phyloP scores from a whole-genome alignment of 2,329 filamentous ascomycete genomes.

The Teratosphaeria destructans region DNA sequence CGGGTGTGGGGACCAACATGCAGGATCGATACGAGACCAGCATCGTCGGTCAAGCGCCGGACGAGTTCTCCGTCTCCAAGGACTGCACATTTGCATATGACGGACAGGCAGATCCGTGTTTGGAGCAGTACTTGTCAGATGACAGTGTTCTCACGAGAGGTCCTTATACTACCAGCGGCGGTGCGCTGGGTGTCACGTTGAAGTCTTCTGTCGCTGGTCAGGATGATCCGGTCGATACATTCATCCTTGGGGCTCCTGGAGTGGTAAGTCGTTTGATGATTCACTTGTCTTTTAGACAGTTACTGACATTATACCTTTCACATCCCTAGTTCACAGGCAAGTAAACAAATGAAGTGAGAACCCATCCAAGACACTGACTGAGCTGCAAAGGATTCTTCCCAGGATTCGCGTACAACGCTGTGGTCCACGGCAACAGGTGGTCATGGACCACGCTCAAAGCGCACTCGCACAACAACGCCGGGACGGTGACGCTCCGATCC shows the following conservation, averaged over 20 bases:
- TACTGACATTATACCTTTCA: background rate
- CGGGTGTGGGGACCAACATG: conserved; percentile 54
- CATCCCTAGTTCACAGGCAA: no score
- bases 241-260: conserved; percentile 45
- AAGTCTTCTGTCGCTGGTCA: conserved; percentile 30
- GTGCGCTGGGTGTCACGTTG: conserved; percentile 39
- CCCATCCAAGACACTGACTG: no score
- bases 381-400: conserved; percentile 17
- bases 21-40: conserved; percentile 50
- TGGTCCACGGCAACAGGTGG: conserved; percentile 31
- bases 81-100: conserved; percentile 26
- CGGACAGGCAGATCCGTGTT: conserved; percentile 30
- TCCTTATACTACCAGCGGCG: conserved; percentile 41
- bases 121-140: conserved; percentile 32
- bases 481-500: conserved; percentile 51
- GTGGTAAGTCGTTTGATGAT: conserved; percentile 28
- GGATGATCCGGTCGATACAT: conserved; percentile 42
- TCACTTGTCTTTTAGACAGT: background rate
- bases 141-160: conserved; percentile 22
- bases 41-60: conserved; percentile 35
- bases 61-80: conserved; percentile 17
- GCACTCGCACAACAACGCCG: conserved; percentile 51
- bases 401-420: conserved; percentile 37
- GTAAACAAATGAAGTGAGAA: no score
- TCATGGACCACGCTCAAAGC: conserved; percentile 50